phyloP scores from a whole-genome alignment of 345 rosid genomes.

The Citrus unshiu region DNA sequence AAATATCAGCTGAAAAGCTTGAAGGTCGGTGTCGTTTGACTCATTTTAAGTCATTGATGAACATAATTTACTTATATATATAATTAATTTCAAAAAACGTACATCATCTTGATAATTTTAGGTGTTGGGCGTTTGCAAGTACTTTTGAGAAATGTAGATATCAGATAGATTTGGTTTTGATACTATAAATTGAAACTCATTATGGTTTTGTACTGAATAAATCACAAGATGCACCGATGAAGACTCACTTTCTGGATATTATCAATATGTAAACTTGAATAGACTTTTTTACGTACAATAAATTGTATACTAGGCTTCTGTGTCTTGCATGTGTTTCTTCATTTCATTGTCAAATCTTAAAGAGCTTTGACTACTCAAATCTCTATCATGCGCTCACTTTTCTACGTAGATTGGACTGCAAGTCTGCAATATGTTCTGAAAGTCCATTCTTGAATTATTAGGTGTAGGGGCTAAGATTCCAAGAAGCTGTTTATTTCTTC shows the following conservation, averaged over 20 bases:
- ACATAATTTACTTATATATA: not conserved
- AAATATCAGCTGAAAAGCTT: constrained; percentile 55
- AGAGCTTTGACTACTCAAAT: not conserved
- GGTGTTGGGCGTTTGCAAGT: not conserved
- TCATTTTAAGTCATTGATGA: not conserved
- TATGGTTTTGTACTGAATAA: not conserved
- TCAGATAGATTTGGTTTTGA: not conserved
- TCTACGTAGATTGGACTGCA: not conserved
- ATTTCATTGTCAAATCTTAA: not conserved
- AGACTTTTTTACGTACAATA: not conserved
- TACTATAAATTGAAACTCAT: not conserved
- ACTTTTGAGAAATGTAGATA: not conserved
- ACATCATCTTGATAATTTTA: not conserved
- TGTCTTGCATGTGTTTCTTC: not conserved
- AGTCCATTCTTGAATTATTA: constrained; percentile 30
- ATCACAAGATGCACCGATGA: not conserved
- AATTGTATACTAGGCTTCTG: not conserved
- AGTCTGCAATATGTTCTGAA: constrained; percentile 11
- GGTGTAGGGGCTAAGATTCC: constrained; percentile 89
- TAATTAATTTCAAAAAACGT: not conserved
- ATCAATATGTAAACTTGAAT: not conserved
- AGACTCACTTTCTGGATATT: not conserved
- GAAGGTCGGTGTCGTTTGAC: constrained; percentile 41
- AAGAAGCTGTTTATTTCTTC: constrained; percentile 60
- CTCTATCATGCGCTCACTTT: not conserved